Evolutionary conservation across 2,329 filamentous ascomycete genomes (phyloP).

Genomic region (Penicillium decumbens): DNA sequence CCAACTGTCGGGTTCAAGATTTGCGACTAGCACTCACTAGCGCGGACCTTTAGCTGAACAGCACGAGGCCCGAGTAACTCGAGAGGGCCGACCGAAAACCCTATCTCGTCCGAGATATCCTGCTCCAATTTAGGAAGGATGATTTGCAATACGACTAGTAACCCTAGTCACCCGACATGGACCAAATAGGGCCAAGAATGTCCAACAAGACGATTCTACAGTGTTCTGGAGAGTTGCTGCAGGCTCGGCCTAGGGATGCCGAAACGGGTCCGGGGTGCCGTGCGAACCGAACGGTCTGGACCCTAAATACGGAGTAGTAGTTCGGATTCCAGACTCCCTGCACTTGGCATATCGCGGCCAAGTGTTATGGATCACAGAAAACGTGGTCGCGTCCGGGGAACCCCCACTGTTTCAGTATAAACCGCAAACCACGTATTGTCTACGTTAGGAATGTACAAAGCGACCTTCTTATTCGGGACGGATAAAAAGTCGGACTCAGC

Average conservation of each 20-base stretch:
- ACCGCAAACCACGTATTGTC: background rate
- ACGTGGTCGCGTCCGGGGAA: constrained; percentile 20
- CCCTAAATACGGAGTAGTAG: background rate
- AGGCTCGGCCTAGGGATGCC: constrained; percentile 4
- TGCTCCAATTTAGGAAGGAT: background rate
- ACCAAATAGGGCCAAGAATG: background rate
- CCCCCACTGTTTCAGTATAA: background rate
- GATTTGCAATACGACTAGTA: background rate
- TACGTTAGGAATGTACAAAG: background rate
- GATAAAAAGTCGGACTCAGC: background rate
- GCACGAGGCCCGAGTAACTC: background rate
- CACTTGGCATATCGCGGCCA: background rate
- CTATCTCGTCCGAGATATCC: background rate
- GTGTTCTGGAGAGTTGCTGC: background rate
- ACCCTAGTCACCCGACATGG: background rate
- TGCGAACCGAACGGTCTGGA: constrained; percentile 18
- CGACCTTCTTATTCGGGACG: constrained; percentile 8
- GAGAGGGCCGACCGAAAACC: constrained; percentile 6
- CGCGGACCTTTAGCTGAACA: background rate
- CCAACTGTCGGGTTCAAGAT: background rate
- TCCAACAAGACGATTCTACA: background rate
- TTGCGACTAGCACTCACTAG: background rate
- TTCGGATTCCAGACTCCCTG: constrained; percentile 1
- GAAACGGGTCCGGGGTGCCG: constrained; percentile 17
- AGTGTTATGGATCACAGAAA: constrained; percentile 6